Conservation (phyloP, 1,284 basidiomycete genomes). For the Cystobasidium sp. region DNA sequence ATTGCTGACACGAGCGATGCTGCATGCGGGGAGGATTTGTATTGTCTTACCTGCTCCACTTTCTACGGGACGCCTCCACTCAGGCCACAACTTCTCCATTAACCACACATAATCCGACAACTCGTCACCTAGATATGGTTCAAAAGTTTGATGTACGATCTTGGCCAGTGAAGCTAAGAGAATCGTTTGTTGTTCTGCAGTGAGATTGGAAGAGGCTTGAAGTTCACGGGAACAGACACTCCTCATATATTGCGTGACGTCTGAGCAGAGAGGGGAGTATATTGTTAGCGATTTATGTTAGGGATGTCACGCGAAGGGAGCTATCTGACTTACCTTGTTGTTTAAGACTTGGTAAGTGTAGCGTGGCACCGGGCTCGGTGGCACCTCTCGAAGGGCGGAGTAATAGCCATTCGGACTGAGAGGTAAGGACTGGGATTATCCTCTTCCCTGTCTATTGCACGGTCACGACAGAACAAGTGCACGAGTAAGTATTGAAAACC, state of each 20-base stretch:
- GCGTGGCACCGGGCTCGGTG: slow-evolving; percentile 29
- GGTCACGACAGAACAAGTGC: background rate
- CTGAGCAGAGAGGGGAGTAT: background rate
- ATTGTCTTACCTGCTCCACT: slow-evolving; percentile 16
- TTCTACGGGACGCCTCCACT: slow-evolving; percentile 22
- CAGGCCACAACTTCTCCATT: slow-evolving; percentile 35
- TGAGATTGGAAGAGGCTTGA: slow-evolving; percentile 14
- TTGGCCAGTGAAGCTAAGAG: slow-evolving; percentile 26
- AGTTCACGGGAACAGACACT: background rate
- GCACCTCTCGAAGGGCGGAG: slow-evolving; percentile 25
- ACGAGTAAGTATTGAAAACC: background rate
- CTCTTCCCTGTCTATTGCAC: slow-evolving; percentile 21
- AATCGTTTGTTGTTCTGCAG: slow-evolving; percentile 11
- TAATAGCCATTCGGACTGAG: slow-evolving; percentile 32
- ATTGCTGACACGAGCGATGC: background rate
- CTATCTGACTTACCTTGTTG: slow-evolving; percentile 18
- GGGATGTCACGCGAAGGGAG: background rate
- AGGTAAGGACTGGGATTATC: slow-evolving; percentile 25
- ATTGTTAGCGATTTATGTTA: background rate
- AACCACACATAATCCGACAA: slow-evolving; percentile 35
- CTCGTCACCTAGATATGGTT: slow-evolving; percentile 36
- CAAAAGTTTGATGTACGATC: slow-evolving; percentile 34
- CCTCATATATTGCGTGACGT: background rate
- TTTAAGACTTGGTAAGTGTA: slow-evolving; percentile 24
- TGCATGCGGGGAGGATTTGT: background rate